Percentiles rank a stretch among this genome's conserved stretches.
Evolutionary conservation across 176 grass and related monocot species (phyloP).

Genomic region (Hordeum marinum): DNA sequence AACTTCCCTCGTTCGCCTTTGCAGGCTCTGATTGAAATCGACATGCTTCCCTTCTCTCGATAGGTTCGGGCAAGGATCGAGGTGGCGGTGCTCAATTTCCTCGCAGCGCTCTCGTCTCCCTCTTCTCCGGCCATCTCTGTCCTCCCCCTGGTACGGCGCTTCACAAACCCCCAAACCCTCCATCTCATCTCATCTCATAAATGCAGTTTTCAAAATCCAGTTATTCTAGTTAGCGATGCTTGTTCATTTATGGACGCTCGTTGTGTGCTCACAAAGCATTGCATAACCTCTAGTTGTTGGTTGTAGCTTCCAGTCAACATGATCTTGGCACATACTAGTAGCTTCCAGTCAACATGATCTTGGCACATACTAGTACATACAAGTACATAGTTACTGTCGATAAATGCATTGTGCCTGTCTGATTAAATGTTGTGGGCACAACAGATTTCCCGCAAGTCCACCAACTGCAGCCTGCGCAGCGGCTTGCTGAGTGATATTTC

Average conservation of each 20-base stretch:
- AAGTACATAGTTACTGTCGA: neutral
- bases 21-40: neutral
- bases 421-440: neutral
- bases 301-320: neutral
- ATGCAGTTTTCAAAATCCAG: neutral
- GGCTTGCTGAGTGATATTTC: constrained; percentile 60
- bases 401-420: neutral
- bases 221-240: neutral
- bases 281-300: neutral
- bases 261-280: neutral
- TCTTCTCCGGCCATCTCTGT: constrained; percentile 52
- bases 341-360: neutral
- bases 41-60: neutral
- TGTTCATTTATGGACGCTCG: neutral
- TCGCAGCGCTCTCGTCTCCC: constrained; percentile 48
- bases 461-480: constrained; percentile 53
- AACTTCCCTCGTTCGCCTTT: neutral
- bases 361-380: neutral
- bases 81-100: constrained; percentile 82
- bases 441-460: constrained; percentile 56
- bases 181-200: neutral
- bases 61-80: constrained; percentile 85
- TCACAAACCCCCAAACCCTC: neutral
- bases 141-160: constrained; percentile 51
- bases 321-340: neutral